Base-by-base conservation (phyloP, 2,329 filamentous ascomycete genomes). In the Didymella pinodella region DNA sequence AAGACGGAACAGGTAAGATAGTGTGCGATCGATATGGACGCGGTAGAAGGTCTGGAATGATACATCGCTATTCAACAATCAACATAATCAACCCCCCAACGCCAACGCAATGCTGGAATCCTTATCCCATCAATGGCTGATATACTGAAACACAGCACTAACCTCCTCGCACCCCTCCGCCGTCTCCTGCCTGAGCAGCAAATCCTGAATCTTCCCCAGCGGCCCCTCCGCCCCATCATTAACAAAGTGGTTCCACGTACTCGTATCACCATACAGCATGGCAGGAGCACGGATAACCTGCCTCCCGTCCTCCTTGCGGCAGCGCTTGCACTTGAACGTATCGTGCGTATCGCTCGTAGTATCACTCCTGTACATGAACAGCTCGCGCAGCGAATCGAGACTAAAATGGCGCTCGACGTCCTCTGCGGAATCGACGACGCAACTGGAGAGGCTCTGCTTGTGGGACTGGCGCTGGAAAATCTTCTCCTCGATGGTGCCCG, bases 391-490 rank as follows among this genome's bases (percentile, higher is more conserved):
- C 53, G 90, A 93, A 74, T 98, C 95, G 1, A 96, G 83, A 14
- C 90, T 94, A 79, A 99, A 99, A 78, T 99, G 95, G 4, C 95
- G 88, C 79, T 99, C 95, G 1, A 99, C 95, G 66, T 99, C 95
- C 78, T 99, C 94, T 1, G 92, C 94, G 2, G 91, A 93, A 77
- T 99, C 95, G 7, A 99, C 95, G 4, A 99, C 95, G 69, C 93
- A 97, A 0, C 92, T 96, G 0, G 94, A 98, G 1, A 99, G 83
- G 7, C 92, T 96, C 78, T 99, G 95, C 79, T 99, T 99, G 82
- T 99, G 96, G 0, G 92, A 96, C 74, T 99, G 95, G 10, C 96
- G 90, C 78, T 99, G 95, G 81, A 99, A 99, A 67, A 99, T 97
- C 81, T 99, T 99, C 78, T 99, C 95, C 75, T 99, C 95, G 62